Percentiles rank a stretch among this genome's conserved stretches.
phyloP scores from a whole-genome alignment of 1,284 basidiomycete genomes.

The Xerocomus cyaneibrunnescens region DNA sequence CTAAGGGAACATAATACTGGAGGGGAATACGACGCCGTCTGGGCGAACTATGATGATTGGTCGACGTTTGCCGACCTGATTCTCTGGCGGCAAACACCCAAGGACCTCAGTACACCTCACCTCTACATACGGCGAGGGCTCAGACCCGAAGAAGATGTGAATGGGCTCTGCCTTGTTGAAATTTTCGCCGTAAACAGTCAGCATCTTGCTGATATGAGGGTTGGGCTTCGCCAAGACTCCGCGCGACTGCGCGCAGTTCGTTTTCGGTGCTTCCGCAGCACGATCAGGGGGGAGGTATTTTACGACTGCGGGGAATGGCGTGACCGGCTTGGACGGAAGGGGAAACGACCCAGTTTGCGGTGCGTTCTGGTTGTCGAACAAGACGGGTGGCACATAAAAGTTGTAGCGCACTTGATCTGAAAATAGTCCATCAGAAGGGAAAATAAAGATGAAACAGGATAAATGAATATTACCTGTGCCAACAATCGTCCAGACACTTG shows the following conservation, averaged over 20 bases:
- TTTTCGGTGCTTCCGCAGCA: slow-evolving; percentile 69
- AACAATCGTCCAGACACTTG: slow-evolving; percentile 92
- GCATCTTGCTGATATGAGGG: slow-evolving; percentile 69
- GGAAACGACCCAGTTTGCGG: slow-evolving; percentile 67
- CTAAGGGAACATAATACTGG: slow-evolving; percentile 80
- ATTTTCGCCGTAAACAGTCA: slow-evolving; percentile 89
- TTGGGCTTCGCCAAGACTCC: slow-evolving; percentile 70
- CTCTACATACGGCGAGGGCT: slow-evolving; percentile 85
- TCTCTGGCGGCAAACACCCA: slow-evolving; percentile 72
- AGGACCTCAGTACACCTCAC: slow-evolving; percentile 88
- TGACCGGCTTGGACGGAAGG: slow-evolving; percentile 77
- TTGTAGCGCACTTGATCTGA: slow-evolving; percentile 86
- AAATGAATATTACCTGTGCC: slow-evolving; percentile 63
- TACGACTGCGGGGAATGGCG: slow-evolving; percentile 81
- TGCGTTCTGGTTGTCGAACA: slow-evolving; percentile 73
- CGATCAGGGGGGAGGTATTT: slow-evolving; percentile 86
- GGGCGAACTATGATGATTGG: slow-evolving; percentile 85
- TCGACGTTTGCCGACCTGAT: slow-evolving; percentile 59
- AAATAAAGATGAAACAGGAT: neutral
- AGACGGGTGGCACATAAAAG: slow-evolving; percentile 86
- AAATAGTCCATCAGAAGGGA: slow-evolving; percentile 16
- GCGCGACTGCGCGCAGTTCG: slow-evolving; percentile 61
- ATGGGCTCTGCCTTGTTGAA: slow-evolving; percentile 78
- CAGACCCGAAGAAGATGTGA: slow-evolving; percentile 85
- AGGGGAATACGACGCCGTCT: slow-evolving; percentile 92